Percentiles rank a stretch among this genome's conserved stretches.
Evolutionary conservation across 106 monocot genomes (phyloP).

Genomic region (Allium cepa): DNA sequence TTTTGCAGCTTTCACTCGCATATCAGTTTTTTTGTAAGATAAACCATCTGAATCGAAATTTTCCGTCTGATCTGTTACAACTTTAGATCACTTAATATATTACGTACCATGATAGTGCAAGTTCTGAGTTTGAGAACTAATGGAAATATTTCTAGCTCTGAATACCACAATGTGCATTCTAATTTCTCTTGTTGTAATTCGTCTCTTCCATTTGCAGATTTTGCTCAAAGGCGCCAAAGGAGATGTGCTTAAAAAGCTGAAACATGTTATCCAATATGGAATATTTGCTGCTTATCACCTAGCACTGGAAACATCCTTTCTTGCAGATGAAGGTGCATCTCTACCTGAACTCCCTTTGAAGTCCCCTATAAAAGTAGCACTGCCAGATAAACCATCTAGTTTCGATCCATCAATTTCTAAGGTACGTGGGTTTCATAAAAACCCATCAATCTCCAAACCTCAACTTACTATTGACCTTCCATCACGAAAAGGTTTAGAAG

Average conservation of each 20-base stretch:
- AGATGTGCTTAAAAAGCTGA: slow-evolving; percentile 64
- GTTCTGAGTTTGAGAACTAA: too few relatives aligned
- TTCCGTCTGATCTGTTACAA: too few relatives aligned
- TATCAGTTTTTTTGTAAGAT: too few relatives aligned
- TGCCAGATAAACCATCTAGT: slow-evolving; percentile 50
- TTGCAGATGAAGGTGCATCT: slow-evolving; percentile 75
- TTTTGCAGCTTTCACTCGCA: too few relatives aligned
- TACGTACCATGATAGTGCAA: too few relatives aligned
- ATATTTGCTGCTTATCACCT: slow-evolving; percentile 73
- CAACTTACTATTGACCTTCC: slow-evolving; percentile 4
- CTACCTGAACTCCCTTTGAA: slow-evolving; percentile 51
- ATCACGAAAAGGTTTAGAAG: slow-evolving; percentile 5
- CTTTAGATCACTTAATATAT: too few relatives aligned
- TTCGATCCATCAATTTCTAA: slow-evolving; percentile 43
- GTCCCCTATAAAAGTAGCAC: slow-evolving; percentile 59
- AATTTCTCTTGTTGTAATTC: neutral
- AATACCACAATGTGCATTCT: too few relatives aligned
- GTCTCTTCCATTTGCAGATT: slow-evolving; percentile 22
- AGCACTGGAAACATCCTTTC: slow-evolving; percentile 71
- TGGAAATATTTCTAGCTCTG: too few relatives aligned
- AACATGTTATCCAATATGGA: slow-evolving; percentile 68
- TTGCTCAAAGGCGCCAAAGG: slow-evolving; percentile 54
- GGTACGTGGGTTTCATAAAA: slow-evolving; percentile 34
- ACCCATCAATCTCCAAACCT: slow-evolving; percentile 7
- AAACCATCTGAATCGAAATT: too few relatives aligned